Evolutionary conservation across 768 basidiomycete species (phyloP).

Genomic region (Suillus variegatus): DNA sequence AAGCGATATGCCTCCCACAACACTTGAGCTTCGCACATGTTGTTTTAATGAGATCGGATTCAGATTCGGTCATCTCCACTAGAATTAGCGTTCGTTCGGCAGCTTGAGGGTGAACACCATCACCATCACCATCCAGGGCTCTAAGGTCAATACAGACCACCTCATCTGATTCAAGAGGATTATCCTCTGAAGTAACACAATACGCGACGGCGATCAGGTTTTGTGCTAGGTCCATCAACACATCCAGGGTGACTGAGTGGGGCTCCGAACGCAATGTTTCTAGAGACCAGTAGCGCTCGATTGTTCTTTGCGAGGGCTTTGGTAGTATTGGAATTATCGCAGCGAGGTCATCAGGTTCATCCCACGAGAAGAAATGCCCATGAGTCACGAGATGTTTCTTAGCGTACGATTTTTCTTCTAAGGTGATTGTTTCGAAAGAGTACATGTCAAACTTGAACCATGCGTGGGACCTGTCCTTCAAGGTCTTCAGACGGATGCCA

Average conservation of each 20-base stretch:
- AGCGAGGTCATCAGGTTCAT: too few species aligned
- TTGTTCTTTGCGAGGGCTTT: not conserved
- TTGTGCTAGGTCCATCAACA: not conserved
- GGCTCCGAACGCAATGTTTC: not conserved
- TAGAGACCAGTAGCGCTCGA: not conserved
- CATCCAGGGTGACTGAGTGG: not conserved
- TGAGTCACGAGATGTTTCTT: too few species aligned
- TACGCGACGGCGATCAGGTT: not conserved
- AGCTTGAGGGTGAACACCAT: not conserved
- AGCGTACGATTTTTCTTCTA: too few species aligned
- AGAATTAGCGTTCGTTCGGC: not conserved
- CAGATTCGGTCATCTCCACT: accelerated
- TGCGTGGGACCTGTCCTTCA: too few species aligned
- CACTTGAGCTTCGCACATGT: not conserved
- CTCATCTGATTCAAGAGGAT: not conserved
- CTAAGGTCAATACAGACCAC: not conserved
- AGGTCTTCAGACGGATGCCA: too few species aligned
- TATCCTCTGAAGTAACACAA: not conserved
- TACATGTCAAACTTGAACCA: too few species aligned
- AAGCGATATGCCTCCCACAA: not conserved
- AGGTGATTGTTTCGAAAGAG: too few species aligned
- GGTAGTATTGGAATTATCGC: not conserved
- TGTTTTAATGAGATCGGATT: not conserved
- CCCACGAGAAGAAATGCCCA: too few species aligned
- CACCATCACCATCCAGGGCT: not conserved